phyloP scores from a whole-genome alignment of 2,329 filamentous ascomycete genomes.

The Aspergillus thermomutatus region DNA sequence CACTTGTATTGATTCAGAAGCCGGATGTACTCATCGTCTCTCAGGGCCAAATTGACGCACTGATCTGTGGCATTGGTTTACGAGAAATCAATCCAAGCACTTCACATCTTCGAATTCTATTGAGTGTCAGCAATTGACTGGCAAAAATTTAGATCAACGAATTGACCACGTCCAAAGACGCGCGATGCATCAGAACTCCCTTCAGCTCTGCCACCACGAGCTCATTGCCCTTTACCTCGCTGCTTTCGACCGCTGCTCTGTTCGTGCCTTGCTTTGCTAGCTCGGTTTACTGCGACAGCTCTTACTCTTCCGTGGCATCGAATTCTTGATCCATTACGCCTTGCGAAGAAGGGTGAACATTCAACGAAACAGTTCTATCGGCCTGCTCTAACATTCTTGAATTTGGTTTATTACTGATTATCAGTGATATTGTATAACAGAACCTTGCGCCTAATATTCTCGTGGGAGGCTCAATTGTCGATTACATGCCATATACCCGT shows the following conservation, averaged over 20 bases:
- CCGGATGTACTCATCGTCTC: neutral
- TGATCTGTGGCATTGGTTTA: neutral
- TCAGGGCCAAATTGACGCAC: neutral
- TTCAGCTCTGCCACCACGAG: slow-evolving; percentile 21
- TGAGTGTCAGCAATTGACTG: slow-evolving; percentile 21
- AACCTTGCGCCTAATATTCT: neutral
- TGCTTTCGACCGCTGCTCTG: slow-evolving; percentile 13
- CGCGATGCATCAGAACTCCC: slow-evolving; percentile 33
- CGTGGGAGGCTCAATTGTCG: neutral
- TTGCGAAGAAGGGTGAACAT: neutral
- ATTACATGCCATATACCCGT: neutral
- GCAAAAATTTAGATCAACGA: slow-evolving; percentile 20
- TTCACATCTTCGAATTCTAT: neutral
- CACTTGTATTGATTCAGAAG: neutral
- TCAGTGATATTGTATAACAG: neutral
- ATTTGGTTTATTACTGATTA: neutral
- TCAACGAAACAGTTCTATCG: neutral
- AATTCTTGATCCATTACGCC: neutral
- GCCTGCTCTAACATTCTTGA: neutral
- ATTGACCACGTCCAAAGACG: slow-evolving; percentile 23
- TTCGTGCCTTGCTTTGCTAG: slow-evolving; percentile 25
- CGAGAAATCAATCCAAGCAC: neutral
- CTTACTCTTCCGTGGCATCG: neutral
- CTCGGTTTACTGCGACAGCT: neutral
- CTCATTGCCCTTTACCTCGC: slow-evolving; percentile 15